Base-by-base conservation (phyloP, 2,329 filamentous ascomycete genomes). In the Thielaviopsis punctulata region DNA sequence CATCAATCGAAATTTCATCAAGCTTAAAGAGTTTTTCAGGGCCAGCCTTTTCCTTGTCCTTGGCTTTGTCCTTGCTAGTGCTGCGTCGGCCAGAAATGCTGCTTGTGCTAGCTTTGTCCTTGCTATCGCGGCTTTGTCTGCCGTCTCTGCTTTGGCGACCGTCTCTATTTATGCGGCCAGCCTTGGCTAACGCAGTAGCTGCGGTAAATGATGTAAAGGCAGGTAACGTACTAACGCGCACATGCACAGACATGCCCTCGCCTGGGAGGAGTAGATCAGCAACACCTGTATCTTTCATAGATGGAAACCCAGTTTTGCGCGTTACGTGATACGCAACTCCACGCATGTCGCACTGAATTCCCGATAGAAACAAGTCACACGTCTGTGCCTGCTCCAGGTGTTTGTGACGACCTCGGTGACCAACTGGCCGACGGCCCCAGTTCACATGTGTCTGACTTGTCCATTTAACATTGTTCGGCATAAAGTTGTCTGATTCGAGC, bases 311-410 rank as follows among this genome's bases (percentile, higher is more conserved):
- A 61, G 88, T 72, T 77, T 98, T 96, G 69, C 83, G 86, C 71
- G 92, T 92, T 68, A 98, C 75, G 67, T 96, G 89, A 75, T 89
- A 96, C 66, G 85, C 86, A 57, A 98, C 86, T 62, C 95, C 87
- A 58, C 76, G 78, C 45, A 96, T 73, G 59, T 98, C 92, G 73
- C 90, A 88, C 72, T 98, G 92, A 41, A 98, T 76, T 51, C 92
- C 90, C 22, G 86, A 84, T 2, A 92, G 84, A 56, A 86, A 84
- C 57, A 96, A 73, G 21, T 55, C 49, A 19, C 53, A 55, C 10
- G 50, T 44, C 25, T 55, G 53, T 10, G 22, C 52, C 18, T 24
- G 45, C 45, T 92, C 87, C 58, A 90, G 62, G 1, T 75, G 73
- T 65, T 82, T 82, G 68, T 95, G 89, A 67, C 86, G 82, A 66